phyloP scores from a whole-genome alignment of 345 rosid genomes.

The Physaria fendleri region DNA sequence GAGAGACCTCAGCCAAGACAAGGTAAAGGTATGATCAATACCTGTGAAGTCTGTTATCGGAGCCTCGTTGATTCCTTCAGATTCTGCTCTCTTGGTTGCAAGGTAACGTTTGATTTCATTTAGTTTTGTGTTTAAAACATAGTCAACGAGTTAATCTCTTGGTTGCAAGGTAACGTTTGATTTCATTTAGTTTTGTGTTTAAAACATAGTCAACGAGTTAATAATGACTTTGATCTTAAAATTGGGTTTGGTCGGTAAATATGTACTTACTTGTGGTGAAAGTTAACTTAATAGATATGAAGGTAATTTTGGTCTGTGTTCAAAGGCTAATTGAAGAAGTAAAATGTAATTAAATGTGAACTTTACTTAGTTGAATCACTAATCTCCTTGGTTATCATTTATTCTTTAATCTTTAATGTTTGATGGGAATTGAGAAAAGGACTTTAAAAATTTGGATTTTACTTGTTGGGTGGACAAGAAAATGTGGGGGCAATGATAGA shows the following conservation, averaged over 20 bases:
- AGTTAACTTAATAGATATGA: background rate
- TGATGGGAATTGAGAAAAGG: slow-evolving; percentile 23
- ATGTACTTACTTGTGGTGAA: slow-evolving; percentile 11
- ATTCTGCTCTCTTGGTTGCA: slow-evolving; percentile 98
- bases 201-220: too few relatives aligned
- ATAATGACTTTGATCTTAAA: too few relatives aligned
- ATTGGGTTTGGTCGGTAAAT: background rate
- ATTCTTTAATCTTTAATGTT: slow-evolving; percentile 10
- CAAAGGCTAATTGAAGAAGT: background rate
- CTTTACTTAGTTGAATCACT: slow-evolving; percentile 17
- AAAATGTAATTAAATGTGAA: background rate
- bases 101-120: too few relatives aligned
- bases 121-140: too few relatives aligned
- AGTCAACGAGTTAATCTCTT: too few relatives aligned
- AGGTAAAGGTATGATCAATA: slow-evolving; percentile 88
- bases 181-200: too few relatives aligned
- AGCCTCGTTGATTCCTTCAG: slow-evolving; percentile 93
- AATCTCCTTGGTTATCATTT: background rate
- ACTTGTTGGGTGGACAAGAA: slow-evolving; percentile 26
- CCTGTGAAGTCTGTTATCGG: slow-evolving; percentile 89
- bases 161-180: too few relatives aligned
- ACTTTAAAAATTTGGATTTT: too few relatives aligned
- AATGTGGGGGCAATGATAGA: slow-evolving; percentile 26
- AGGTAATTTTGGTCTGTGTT: background rate
- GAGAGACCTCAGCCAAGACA: slow-evolving; percentile 99